Evolutionary conservation across 2,329 filamentous ascomycete species (phyloP), one percentile per base, ranked within the genome.

Genomic region (Cercospora sp.): DNA sequence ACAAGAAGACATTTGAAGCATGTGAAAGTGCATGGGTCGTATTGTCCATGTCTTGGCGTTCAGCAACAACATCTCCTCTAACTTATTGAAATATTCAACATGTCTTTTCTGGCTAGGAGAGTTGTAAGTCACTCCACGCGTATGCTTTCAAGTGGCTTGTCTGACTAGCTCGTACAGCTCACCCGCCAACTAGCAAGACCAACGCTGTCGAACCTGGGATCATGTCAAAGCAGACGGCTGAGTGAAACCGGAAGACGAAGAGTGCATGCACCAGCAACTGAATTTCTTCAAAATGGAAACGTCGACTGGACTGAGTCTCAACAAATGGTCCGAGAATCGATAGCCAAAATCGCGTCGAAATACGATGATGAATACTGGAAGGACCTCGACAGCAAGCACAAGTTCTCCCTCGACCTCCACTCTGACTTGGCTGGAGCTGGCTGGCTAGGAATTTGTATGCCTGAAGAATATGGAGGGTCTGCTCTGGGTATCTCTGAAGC

Each of bases 401-500:
- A 63, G 90, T 82, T 80, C 72, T 81, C 82, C 0, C 67, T 74
- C 3, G 81, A 83, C 12, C 79, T 83, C 63, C 78, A 82, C 64
- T 66, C 74, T 23, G 78, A 78, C 1, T 73, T 83, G 3, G 81
- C 82, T 13, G 69, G 75, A 62, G 77, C 79, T 63, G 81, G 82
- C 3, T 84, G 81, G 81, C 74, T 83, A 3, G 82, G 82, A 0
- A 82, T 84, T 40, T 82, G 80, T 65, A 79, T 83, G 76, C 82
- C 82, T 1, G 70, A 76, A 4, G 73, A 77, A 48, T 82, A 81
- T 68, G 81, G 82, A 0, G 82, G 82, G 0, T 79, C 79, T 1
- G 80, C 79, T 33, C 72, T 84, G 1, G 82, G 82, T 0, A 71
- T 78, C 55, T 75, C 79, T 2, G 81, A 83, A 71, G 82, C 82